Evolutionary conservation across 2,329 filamentous ascomycete genomes (phyloP), one percentile per base, ranked within the genome.

Genomic region (Didymella glomerata): DNA sequence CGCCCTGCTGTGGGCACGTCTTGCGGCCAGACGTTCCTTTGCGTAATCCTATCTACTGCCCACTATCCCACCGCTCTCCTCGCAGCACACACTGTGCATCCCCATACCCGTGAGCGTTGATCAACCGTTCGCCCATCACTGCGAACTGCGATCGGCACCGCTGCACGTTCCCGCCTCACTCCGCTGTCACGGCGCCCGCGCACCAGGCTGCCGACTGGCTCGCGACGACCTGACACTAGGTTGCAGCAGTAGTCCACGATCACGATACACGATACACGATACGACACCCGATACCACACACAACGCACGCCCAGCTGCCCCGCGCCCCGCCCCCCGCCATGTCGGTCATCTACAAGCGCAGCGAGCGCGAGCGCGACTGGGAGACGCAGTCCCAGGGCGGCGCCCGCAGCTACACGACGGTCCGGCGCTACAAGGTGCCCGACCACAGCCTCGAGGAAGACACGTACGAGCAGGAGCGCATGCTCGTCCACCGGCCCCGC

Each of bases 401-500:
- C 60, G 80, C 62, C 27, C 74, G 74, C 61, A 73, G 77, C 62
- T 84, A 82, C 68, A 84, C 82, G 64, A 85, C 83, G 7, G 82
- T 88, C 66, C 86, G 85, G 71, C 84, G 86, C 68, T 88, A 89
- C 78, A 80, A 81, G 61, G 74, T 83, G n/a, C 82, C 82, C 48
- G 82, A 84, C 48, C 66, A 67, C 52, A 77, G 77, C 57, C 76
- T 80, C 36, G 72, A 77, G 45, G 73, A 76, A 49, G 79, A 81
- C 58, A 72, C 70, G 28, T 78, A 79, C 66, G 78, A 81, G 61
- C 76, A 81, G 51, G 81, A 84, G 66, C 41, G 41, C 22, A 81
- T 82, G 65, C 79, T 85, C 60, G 77, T 82, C 60, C 78, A 79
- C 54, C 73, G 67, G 41, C 63, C 66, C n/a, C 74, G 70, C 66